Percentiles rank a stretch among this genome's conserved stretches.
These are phyloP conservation scores for Ophiostoma ips DNA, from an alignment of 2,329 filamentous ascomycete species.

Conservation along the genomic window DNA sequence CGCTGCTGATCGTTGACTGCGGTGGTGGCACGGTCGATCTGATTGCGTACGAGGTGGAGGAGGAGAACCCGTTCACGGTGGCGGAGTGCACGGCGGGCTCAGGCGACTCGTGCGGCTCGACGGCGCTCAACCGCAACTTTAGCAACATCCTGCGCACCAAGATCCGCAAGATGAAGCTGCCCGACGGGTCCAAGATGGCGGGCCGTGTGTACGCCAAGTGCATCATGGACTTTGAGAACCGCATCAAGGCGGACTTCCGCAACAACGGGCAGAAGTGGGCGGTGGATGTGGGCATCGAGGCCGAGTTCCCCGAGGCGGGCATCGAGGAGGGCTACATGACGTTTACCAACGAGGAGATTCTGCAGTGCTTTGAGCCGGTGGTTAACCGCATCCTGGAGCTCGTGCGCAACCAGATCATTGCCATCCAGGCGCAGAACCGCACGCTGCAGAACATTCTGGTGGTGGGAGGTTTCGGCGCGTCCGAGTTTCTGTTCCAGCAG, in stretches of 20 bases:
- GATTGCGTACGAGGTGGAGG: constrained; percentile 97
- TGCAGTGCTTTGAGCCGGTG: constrained; percentile 97
- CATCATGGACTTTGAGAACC: constrained; percentile 99
- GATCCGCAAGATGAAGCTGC: constrained; percentile 98
- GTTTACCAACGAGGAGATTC: constrained; percentile 96
- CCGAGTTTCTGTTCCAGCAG: constrained; percentile 97
- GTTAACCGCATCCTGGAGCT: constrained; percentile 94
- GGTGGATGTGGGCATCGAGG: constrained; percentile 95
- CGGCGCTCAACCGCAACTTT: constrained; percentile 93
- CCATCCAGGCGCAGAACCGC: constrained; percentile 93
- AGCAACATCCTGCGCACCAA: constrained; percentile 96
- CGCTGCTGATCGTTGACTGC: constrained; percentile 95
- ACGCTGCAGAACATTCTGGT: constrained; percentile 91
- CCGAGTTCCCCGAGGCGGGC: constrained; percentile 91
- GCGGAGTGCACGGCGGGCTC: constrained; percentile 95
- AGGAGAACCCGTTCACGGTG: constrained; percentile 92
- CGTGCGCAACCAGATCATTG: constrained; percentile 95
- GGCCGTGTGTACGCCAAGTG: constrained; percentile 97
- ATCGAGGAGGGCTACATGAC: constrained; percentile 99
- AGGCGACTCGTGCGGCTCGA: constrained; percentile 96
- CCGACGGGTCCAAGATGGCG: constrained; percentile 93
- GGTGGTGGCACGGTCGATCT: constrained; percentile 97
- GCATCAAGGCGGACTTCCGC: constrained; percentile 98
- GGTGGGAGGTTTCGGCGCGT: constrained; percentile 94
- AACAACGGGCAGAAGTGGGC: constrained; percentile 99